Evolutionary conservation across 2,329 filamentous ascomycete genomes (phyloP).

Genomic region (Xylariaceae sp.): DNA sequence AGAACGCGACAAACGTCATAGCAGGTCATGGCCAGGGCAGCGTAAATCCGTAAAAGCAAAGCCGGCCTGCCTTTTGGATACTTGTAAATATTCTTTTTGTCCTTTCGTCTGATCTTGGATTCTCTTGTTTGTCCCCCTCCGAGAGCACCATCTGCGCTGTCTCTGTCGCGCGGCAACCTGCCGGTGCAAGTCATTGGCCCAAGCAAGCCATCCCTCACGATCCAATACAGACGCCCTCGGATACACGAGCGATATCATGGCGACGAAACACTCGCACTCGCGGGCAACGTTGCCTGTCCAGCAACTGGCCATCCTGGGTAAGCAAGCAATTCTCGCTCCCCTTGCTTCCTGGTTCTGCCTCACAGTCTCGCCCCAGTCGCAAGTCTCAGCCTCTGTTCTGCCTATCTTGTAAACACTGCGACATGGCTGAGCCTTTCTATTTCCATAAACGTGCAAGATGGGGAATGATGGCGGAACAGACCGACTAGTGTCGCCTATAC

Average conservation of each 20-base stretch:
- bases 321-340: conserved; percentile 44
- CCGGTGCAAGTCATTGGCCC: neutral
- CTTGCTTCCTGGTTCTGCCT: neutral
- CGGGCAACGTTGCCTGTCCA: conserved; percentile 64
- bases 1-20: neutral
- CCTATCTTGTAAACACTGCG: neutral
- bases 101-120: too few relatives aligned
- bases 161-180: neutral
- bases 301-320: conserved; percentile 75
- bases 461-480: neutral
- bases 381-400: neutral
- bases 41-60: neutral
- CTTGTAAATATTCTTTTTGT: too few relatives aligned
- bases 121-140: neutral
- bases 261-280: conserved; percentile 17
- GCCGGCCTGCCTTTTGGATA: neutral
- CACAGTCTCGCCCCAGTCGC: neutral
- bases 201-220: neutral
- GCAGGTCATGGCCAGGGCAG: neutral
- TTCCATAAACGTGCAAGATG: neutral
- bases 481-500: conserved; percentile 10
- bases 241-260: conserved; percentile 15
- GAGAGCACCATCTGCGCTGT: neutral
- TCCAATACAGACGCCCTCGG: neutral
- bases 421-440: neutral